Evolutionary conservation across 441 rosid species (phyloP), one percentile per base, ranked within the genome.

Genomic region (Breynia disticha): DNA sequence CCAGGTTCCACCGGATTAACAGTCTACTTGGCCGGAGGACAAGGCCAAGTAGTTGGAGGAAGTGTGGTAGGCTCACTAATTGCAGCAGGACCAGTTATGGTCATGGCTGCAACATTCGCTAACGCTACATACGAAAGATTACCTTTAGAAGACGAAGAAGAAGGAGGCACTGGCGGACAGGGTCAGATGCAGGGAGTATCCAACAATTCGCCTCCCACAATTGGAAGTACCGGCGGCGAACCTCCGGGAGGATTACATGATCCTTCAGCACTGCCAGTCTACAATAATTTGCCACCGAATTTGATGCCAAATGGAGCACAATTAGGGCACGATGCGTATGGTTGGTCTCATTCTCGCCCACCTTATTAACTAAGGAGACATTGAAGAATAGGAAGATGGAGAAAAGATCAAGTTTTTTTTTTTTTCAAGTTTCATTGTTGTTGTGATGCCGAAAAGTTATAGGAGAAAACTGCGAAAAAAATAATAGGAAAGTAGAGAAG

Each of bases 21-120:
- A 7, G 83, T 88, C 16, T 88, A 85, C 67, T 53, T 88, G 13
- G 89, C 91, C 0, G 91, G 95, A 0, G 87, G 87, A 7, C 96
- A 88, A 24, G 96, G 96, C 13, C 96, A 87, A 51, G 90, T 87
- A 2, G 79, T 84, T 0, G 96, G 96, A 17, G 96, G 96, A 14
- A 82, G 82, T 53, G 90, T 87, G 3, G 88, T 81, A 9, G 96
- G 96, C 1, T 64, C 90, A 1, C 75, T 87, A 0, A 60, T 79
- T 0, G 89, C 90, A 8, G 86, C 85, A 0, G 96, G 96, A 12
- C 80, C 96, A 0, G 90, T 87, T n/a, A 79, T 87, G 87, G 79
- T 87, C 16, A 76, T 87, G 13, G 86, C 90, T 0, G 96, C 96
- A 13, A 85, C 96, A 20, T 88, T 88, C 64, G 71, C 95, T 11